A percentile compares a stretch with the other conserved stretches of the same genome.
Conservation (phyloP, 306 rosid species). For the Lathyrus tuberosus region DNA sequence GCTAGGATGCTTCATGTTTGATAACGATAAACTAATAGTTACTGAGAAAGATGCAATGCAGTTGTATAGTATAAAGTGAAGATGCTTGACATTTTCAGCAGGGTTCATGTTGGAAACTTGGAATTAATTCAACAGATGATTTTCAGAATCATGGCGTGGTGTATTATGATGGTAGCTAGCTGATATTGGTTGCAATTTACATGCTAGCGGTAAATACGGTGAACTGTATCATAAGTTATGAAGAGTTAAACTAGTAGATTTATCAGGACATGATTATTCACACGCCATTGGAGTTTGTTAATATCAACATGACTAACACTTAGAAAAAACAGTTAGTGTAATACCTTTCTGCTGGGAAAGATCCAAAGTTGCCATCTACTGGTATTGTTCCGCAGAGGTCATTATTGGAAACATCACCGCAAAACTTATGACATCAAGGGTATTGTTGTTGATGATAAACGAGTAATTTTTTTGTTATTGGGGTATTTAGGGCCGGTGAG, state of each 20-base stretch:
- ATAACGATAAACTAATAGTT: not conserved
- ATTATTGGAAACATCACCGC: no score
- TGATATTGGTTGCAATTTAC: not conserved
- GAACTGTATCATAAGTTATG: not conserved
- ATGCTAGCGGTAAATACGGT: not conserved
- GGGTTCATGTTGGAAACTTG: slow-evolving; percentile 27
- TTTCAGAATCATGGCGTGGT: not conserved
- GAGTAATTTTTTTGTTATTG: no score
- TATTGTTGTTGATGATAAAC: no score
- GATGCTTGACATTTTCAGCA: not conserved
- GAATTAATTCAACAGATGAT: not conserved
- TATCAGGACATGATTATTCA: not conserved
- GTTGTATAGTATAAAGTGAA: not conserved
- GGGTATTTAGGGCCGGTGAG: no score
- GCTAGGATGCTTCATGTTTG: not conserved
- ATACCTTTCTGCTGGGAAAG: slow-evolving; percentile 80
- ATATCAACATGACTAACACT: no score
- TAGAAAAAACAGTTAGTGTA: not conserved
- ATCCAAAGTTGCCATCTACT: slow-evolving; percentile 82
- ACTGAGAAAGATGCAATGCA: not conserved
- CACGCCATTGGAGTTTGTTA: no score
- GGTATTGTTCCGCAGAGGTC: slow-evolving; percentile 96
- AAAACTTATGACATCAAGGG: no score
- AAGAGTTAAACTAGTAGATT: not conserved
- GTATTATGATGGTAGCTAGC: not conserved